phyloP scores from a whole-genome alignment of 2,329 filamentous ascomycete species.

The Ascochyta fabae region DNA sequence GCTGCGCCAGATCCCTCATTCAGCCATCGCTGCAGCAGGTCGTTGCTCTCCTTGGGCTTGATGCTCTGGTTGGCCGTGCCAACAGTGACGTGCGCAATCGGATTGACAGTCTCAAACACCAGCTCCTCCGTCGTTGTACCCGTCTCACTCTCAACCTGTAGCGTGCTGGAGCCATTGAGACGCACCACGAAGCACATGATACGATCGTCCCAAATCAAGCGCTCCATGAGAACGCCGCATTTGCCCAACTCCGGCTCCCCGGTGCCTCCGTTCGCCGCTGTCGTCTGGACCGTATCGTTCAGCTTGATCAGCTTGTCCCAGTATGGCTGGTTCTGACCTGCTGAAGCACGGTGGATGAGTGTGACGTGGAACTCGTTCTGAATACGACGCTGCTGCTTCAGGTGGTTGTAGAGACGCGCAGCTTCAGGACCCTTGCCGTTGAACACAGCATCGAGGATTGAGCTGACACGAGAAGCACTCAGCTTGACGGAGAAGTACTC shows the following conservation, averaged over 20 bases:
- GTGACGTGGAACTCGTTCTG: constrained; percentile 94
- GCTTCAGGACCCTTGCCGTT: constrained; percentile 59
- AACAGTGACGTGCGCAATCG: constrained; percentile 84
- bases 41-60: constrained; percentile 95
- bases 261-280: constrained; percentile 47
- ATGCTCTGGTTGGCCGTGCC: constrained; percentile 77
- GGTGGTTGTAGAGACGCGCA: constrained; percentile 74
- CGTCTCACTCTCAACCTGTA: constrained; percentile 25
- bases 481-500: constrained; percentile 72
- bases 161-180: constrained; percentile 41
- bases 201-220: constrained; percentile 80
- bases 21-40: constrained; percentile 78
- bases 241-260: constrained; percentile 64
- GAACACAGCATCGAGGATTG: constrained; percentile 75
- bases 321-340: constrained; percentile 67
- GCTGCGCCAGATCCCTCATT: constrained; percentile 60
- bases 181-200: constrained; percentile 92
- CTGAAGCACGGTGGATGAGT: constrained; percentile 78
- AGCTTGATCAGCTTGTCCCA: constrained; percentile 77
- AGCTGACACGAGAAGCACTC: constrained; percentile 57
- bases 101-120: constrained; percentile 70
- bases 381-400: constrained; percentile 75
- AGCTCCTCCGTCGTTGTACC: constrained; percentile 55
- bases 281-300: constrained; percentile 50
- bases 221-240: constrained; percentile 68